phyloP scores from a whole-genome alignment of 2,329 filamentous ascomycete species.

The Xylariales sp. region DNA sequence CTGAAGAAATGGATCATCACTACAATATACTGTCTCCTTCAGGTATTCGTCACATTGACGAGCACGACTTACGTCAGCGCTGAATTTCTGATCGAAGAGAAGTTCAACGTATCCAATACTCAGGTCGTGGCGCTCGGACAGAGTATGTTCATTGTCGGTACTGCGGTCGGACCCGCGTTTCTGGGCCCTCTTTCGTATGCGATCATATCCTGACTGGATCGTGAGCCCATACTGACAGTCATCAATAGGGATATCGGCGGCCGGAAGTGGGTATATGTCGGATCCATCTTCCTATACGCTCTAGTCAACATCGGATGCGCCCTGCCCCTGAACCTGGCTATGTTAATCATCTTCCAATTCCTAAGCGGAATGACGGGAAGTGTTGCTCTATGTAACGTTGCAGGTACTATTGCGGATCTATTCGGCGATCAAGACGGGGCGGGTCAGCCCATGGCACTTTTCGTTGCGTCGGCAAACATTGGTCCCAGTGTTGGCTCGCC shows the following conservation, averaged over 20 bases:
- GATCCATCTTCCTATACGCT: slow-evolving; percentile 28
- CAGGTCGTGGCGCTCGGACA: slow-evolving; percentile 36
- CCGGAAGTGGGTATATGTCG: slow-evolving; percentile 39
- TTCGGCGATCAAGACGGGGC: slow-evolving; percentile 32
- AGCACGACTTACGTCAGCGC: slow-evolving; percentile 35
- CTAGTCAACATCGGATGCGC: slow-evolving; percentile 31
- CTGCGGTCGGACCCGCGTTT: slow-evolving; percentile 35
- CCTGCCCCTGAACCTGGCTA: slow-evolving; percentile 30
- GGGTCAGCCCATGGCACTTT: slow-evolving; percentile 38
- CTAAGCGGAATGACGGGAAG: slow-evolving; percentile 30
- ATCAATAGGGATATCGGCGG: slow-evolving; percentile 32
- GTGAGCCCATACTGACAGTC: background rate
- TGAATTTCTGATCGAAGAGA: slow-evolving; percentile 31
- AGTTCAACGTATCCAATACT: slow-evolving; percentile 28
- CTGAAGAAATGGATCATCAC: slow-evolving; percentile 26
- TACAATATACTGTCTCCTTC: slow-evolving; percentile 24
- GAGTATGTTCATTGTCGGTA: slow-evolving; percentile 38
- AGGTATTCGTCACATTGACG: slow-evolving; percentile 33
- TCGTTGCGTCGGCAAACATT: slow-evolving; percentile 34
- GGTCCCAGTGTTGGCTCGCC: slow-evolving; percentile 35
- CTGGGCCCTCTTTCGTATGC: slow-evolving; percentile 34
- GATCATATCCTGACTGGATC: background rate
- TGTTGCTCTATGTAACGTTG: slow-evolving; percentile 31
- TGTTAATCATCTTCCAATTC: slow-evolving; percentile 34
- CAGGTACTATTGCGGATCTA: slow-evolving; percentile 30